Percentiles rank a stretch among this genome's conserved stretches.
Evolutionary conservation across 768 basidiomycete species (phyloP).

Genomic region (Russula griseocarnosa): DNA sequence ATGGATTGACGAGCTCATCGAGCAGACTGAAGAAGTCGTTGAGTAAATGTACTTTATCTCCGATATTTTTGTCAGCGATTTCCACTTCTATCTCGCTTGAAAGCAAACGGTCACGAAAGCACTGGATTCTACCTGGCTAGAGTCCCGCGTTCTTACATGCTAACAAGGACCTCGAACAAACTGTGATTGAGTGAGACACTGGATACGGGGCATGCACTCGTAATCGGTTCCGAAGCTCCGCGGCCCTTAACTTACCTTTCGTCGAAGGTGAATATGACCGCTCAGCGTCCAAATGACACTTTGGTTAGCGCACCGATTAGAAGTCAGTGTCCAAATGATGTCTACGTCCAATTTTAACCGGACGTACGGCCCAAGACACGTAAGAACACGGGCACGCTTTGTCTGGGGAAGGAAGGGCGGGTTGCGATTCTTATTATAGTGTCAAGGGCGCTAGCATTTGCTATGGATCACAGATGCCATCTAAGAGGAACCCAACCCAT

Average conservation of each 20-base stretch:
- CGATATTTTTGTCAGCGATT: neutral
- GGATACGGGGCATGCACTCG: no score
- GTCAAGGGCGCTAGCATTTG: no score
- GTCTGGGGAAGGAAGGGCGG: slow-evolving; percentile 36
- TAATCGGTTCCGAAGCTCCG: slow-evolving; percentile 48
- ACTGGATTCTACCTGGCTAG: no score
- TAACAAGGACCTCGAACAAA: no score
- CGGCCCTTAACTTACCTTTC: slow-evolving; percentile 66
- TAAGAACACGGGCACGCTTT: neutral
- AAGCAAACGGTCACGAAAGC: no score
- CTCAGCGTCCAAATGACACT: slow-evolving; percentile 37
- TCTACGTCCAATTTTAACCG: neutral
- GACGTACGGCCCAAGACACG: neutral
- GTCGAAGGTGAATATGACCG: slow-evolving; percentile 62
- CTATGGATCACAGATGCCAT: slow-evolving; percentile 51
- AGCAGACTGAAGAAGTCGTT: slow-evolving; percentile 75
- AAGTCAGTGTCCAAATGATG: slow-evolving; percentile 34
- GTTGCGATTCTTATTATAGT: no score
- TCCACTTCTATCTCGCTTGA: neutral
- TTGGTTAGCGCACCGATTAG: slow-evolving; percentile 44
- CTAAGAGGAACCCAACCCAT: slow-evolving; percentile 75
- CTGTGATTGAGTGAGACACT: no score
- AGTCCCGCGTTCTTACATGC: no score
- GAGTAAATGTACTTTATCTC: slow-evolving; percentile 41
- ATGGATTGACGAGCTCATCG: slow-evolving; percentile 89